phyloP scores from a whole-genome alignment of 2,329 filamentous ascomycete genomes.

The Polychaeton citri region DNA sequence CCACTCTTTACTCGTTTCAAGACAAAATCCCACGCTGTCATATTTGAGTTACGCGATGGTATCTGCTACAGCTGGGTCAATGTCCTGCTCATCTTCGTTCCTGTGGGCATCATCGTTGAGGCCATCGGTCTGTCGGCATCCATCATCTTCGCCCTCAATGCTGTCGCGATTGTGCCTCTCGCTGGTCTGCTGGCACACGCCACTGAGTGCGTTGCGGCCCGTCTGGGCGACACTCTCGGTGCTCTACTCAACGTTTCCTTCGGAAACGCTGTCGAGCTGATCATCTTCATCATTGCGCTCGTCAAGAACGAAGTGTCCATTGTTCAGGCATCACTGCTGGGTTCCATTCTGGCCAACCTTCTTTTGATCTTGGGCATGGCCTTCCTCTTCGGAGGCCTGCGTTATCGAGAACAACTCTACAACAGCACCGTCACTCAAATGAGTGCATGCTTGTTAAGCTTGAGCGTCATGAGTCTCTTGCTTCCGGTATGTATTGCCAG shows the following conservation, averaged over 20 bases:
- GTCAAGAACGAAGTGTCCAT: constrained; percentile 77
- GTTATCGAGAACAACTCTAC: constrained; percentile 86
- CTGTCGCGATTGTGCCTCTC: constrained; percentile 37
- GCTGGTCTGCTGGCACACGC: constrained; percentile 36
- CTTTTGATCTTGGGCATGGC: constrained; percentile 85
- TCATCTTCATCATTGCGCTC: constrained; percentile 57
- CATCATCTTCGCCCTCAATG: constrained; percentile 39
- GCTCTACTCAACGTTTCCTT: constrained; percentile 40
- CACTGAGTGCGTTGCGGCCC: constrained; percentile 35
- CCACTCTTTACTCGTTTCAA: constrained; percentile 37
- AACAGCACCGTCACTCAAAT: constrained; percentile 93
- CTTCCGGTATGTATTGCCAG: constrained; percentile 49
- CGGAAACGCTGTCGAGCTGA: constrained; percentile 39
- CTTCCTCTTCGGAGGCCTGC: constrained; percentile 73
- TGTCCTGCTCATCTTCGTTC: constrained; percentile 62
- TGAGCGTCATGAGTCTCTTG: constrained; percentile 80
- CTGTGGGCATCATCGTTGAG: constrained; percentile 57
- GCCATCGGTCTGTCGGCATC: constrained; percentile 25
- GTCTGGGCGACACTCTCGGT: constrained; percentile 35
- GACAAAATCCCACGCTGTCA: constrained; percentile 19
- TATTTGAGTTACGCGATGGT: constrained; percentile 28
- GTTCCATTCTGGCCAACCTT: constrained; percentile 79
- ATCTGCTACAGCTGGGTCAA: constrained; percentile 68
- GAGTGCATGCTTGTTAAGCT: constrained; percentile 81
- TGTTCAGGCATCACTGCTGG: constrained; percentile 79